These are phyloP conservation scores for Kodamaea plutei DNA, from an alignment of 1,139 yeast genomes.

Conservation along the genomic window DNA sequence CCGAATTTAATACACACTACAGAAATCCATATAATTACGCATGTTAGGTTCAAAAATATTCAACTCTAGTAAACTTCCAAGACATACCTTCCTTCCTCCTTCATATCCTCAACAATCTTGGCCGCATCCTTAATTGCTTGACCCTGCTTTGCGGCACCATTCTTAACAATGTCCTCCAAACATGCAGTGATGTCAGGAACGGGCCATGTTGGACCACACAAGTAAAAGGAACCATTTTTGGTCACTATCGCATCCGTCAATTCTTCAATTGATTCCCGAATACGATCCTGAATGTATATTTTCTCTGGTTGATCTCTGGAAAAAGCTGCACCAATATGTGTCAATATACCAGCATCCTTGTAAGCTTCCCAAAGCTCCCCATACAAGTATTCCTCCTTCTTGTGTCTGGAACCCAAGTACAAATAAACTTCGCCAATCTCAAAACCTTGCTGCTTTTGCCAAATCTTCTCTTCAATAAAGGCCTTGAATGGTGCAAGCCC, in stretches of 20 bases:
- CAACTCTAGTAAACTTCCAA: constrained; percentile 90
- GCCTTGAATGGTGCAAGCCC: constrained; percentile 99
- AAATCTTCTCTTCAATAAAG: constrained; percentile 88
- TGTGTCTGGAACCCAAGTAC: constrained; percentile 93
- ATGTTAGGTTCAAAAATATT: too few species aligned
- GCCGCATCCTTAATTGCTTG: constrained; percentile 63
- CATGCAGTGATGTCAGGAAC: constrained; percentile 96
- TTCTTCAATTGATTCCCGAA: constrained; percentile 68
- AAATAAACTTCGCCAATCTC: constrained; percentile 87
- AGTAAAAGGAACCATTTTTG: constrained; percentile 84
- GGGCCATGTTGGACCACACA: constrained; percentile 99
- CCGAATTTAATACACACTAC: too few species aligned
- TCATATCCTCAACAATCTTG: constrained; percentile 85
- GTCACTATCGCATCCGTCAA: constrained; percentile 76
- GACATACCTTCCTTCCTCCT: constrained; percentile 88
- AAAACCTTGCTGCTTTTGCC: constrained; percentile 87
- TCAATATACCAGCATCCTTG: constrained; percentile 84
- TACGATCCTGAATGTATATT: constrained; percentile 92
- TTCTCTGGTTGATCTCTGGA: constrained; percentile 96
- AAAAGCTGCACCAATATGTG: constrained; percentile 97
- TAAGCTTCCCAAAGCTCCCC: constrained; percentile 98
- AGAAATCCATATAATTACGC: too few species aligned
- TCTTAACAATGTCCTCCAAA: constrained; percentile 70
- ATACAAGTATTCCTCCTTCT: constrained; percentile 89
- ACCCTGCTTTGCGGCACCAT: constrained; percentile 69